Evolutionary conservation across 352 stramenopile species (phyloP).

Genomic region (Pythium brachiatum): DNA sequence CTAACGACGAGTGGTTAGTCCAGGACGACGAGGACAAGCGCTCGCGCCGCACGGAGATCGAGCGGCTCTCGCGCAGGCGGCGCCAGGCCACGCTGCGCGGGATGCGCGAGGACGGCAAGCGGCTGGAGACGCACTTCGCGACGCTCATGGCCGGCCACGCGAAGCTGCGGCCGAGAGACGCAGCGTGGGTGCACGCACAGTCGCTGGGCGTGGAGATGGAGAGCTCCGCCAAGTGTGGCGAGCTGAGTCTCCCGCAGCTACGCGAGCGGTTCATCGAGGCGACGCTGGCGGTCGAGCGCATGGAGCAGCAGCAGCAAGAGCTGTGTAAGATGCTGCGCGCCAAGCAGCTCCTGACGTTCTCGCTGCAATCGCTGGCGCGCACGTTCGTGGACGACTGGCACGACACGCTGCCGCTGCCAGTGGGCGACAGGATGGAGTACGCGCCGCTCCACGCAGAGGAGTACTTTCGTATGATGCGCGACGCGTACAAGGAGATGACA

Average conservation of each 20-base stretch:
- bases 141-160: conserved; percentile 21
- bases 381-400: conserved; percentile 11
- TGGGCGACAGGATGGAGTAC: conserved; percentile 10
- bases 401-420: conserved; percentile 1
- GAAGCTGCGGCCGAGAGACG: neutral
- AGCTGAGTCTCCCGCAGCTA: conserved; percentile 34
- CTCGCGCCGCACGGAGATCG: conserved; percentile 43
- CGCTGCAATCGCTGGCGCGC: conserved; percentile 8
- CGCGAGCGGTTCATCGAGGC: conserved; percentile 40
- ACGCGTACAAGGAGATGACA: conserved; percentile 8
- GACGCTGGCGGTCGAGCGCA: conserved; percentile 18
- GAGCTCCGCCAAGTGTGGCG: conserved; percentile 4
- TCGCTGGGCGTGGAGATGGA: neutral
- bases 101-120: conserved; percentile 44
- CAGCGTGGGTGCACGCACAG: neutral
- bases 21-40: conserved; percentile 17
- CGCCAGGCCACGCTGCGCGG: conserved; percentile 16
- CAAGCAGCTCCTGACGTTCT: conserved; percentile 11
- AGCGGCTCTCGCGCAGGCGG: conserved; percentile 42
- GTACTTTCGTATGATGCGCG: conserved; percentile 14
- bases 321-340: conserved; percentile 7
- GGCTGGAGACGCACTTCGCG: conserved; percentile 41
- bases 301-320: conserved; percentile 4
- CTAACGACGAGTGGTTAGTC: neutral
- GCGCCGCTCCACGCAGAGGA: neutral